A percentile compares a stretch with the other conserved stretches of the same genome.
Evolutionary conservation across 805 yeast species (phyloP).

Genomic region (Candida khao-thaluensis): DNA sequence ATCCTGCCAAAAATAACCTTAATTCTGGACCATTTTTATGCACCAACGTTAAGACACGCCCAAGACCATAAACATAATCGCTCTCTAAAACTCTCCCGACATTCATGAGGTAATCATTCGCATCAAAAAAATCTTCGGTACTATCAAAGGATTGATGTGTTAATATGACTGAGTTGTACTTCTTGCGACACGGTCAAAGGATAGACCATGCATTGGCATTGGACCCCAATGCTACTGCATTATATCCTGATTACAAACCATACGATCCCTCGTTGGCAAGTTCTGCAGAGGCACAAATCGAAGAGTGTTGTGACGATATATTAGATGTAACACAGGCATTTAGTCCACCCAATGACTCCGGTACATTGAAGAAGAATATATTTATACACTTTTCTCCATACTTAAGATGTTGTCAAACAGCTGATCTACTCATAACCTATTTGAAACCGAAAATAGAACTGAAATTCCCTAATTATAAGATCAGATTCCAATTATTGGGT

Average conservation of each 20-base stretch:
- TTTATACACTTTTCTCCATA: conserved; percentile 44
- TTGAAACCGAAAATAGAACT: conserved; percentile 23
- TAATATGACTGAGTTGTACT: conserved; percentile 40
- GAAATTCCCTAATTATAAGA: conserved; percentile 28
- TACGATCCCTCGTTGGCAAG: conserved; percentile 41
- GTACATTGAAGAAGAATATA: conserved; percentile 26
- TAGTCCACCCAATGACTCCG: conserved; percentile 1
- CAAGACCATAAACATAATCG: no score
- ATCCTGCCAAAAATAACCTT: no score
- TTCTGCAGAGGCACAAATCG: conserved; percentile 27
- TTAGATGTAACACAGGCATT: conserved; percentile 21
- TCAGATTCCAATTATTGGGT: conserved; percentile 39
- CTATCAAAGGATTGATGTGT: not conserved
- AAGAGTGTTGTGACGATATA: conserved; percentile 29
- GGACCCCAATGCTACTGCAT: conserved; percentile 26
- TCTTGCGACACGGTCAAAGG: conserved; percentile 44
- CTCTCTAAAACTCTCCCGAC: no score
- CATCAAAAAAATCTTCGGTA: conserved; percentile 1
- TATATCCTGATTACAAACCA: conserved; percentile 25
- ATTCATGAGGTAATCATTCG: conserved; percentile 5
- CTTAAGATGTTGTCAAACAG: conserved; percentile 44
- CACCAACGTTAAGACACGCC: no score
- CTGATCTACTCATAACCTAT: conserved; percentile 36
- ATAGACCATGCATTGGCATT: conserved; percentile 35
- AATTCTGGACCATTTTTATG: no score